phyloP scores from a whole-genome alignment of 129 eudicot genomes.

The Cynara cardunculus region DNA sequence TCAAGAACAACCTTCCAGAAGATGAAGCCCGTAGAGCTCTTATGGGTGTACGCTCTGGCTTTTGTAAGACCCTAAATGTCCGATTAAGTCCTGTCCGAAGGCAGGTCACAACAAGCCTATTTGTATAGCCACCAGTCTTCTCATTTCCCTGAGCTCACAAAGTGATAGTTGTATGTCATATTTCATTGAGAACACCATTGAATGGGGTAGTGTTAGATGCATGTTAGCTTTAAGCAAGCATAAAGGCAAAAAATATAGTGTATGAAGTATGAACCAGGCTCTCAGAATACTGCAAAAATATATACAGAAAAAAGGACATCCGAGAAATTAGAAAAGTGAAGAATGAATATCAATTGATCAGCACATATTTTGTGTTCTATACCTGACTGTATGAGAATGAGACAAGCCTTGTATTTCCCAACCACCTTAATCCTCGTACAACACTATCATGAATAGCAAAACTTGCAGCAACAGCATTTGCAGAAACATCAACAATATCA shows the following conservation, averaged over 20 bases:
- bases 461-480: slow-evolving; percentile 91
- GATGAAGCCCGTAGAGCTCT: slow-evolving; percentile 97
- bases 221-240: slow-evolving; percentile 8
- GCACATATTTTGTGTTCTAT: slow-evolving; percentile 3
- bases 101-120: slow-evolving; percentile 93
- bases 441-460: slow-evolving; percentile 77
- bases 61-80: slow-evolving; percentile 85
- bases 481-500: slow-evolving; percentile 85
- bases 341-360: neutral
- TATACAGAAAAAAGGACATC: neutral
- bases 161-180: slow-evolving; percentile 18
- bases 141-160: slow-evolving; percentile 64
- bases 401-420: slow-evolving; percentile 90
- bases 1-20: slow-evolving; percentile 77
- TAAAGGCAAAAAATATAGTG: neutral
- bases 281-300: neutral
- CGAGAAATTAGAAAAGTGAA: neutral
- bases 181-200: neutral
- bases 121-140: slow-evolving; percentile 82
- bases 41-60: slow-evolving; percentile 97
- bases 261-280: slow-evolving; percentile 4
- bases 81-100: slow-evolving; percentile 94
- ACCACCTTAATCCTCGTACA: slow-evolving; percentile 97
- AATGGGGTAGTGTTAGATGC: neutral
- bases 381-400: slow-evolving; percentile 94